Percentiles rank a stretch among this genome's conserved stretches.
Evolutionary conservation across 768 basidiomycete species (phyloP).

Genomic region (Mycena filopes): DNA sequence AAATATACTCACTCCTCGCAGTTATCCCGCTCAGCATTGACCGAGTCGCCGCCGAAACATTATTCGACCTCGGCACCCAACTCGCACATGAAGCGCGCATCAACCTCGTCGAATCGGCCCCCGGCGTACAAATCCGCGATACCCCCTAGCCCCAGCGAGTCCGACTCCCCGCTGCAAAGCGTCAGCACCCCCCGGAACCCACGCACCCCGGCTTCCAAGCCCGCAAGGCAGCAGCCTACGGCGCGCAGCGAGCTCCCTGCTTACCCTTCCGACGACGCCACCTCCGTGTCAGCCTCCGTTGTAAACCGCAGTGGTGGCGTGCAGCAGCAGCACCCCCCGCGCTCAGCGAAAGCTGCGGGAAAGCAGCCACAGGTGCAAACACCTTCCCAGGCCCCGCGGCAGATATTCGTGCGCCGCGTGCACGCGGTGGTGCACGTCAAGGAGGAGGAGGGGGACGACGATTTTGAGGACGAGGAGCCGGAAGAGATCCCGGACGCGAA

Average conservation of each 20-base stretch:
- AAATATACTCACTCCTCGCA: conserved; percentile 8
- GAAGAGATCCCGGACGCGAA: conserved; percentile 16
- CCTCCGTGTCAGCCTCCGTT: not conserved
- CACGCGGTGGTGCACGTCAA: conserved; percentile 33
- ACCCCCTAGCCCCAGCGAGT: conserved; percentile 40
- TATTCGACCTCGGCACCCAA: conserved; percentile 41
- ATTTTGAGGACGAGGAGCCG: conserved; percentile 13
- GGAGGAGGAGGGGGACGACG: conserved; percentile 25
- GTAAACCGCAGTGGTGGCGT: not conserved
- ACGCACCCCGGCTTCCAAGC: conserved; percentile 29
- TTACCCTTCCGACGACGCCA: conserved; percentile 9
- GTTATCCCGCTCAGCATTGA: conserved; percentile 31
- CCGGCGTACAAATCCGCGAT: conserved; percentile 42
- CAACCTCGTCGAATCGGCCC: conserved; percentile 43
- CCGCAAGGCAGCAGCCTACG: conserved; percentile 4
- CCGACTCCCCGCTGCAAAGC: conserved; percentile 36
- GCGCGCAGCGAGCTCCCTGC: conserved; percentile 19
- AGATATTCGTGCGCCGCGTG: conserved; percentile 33
- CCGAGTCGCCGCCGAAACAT: conserved; percentile 49
- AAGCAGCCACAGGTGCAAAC: conserved; percentile 16
- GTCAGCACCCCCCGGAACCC: conserved; percentile 19
- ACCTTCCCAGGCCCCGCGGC: conserved; percentile 25
- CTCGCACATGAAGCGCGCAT: conserved; percentile 38
- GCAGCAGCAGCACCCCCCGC: not conserved
- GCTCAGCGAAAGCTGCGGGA: conserved; percentile 10